These are phyloP conservation scores for Eragrostis tef DNA, from an alignment of 202 grass and related monocot species.

Conservation along the genomic window DNA sequence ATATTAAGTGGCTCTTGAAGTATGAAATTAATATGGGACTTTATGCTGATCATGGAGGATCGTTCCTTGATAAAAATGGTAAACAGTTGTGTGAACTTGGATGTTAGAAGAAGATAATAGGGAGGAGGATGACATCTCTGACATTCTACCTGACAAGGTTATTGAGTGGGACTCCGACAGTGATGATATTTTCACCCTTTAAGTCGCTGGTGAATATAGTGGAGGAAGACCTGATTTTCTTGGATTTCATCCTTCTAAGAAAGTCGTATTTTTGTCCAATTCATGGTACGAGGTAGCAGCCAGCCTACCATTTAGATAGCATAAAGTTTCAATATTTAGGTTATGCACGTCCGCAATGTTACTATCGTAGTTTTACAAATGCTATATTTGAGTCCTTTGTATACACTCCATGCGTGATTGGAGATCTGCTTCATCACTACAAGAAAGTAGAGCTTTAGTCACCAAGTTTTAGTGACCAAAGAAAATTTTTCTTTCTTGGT, in stretches of 20 bases:
- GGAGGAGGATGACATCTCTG: no score
- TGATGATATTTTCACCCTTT: neutral
- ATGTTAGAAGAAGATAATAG: no score
- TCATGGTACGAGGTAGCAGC: no score
- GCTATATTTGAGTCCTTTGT: neutral
- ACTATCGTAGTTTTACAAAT: neutral
- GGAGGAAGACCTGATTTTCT: neutral
- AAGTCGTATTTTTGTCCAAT: neutral
- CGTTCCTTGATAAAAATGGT: no score
- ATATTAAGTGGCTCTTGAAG: neutral
- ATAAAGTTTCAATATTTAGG: neutral
- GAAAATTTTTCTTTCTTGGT: no score
- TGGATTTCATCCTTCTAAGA: slow-evolving; percentile 7
- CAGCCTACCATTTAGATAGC: neutral
- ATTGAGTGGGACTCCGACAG: neutral
- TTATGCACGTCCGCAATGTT: neutral
- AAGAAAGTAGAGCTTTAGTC: no score
- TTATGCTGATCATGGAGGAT: neutral
- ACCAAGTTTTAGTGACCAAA: no score
- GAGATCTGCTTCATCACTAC: slow-evolving; percentile 5
- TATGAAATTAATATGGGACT: neutral
- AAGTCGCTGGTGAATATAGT: neutral
- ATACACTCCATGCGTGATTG: slow-evolving; percentile 7
- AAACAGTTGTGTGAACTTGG: no score
- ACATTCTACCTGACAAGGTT: no score